phyloP scores from a whole-genome alignment of 139 green algal species.

The Astrephomene gubernaculifera region DNA sequence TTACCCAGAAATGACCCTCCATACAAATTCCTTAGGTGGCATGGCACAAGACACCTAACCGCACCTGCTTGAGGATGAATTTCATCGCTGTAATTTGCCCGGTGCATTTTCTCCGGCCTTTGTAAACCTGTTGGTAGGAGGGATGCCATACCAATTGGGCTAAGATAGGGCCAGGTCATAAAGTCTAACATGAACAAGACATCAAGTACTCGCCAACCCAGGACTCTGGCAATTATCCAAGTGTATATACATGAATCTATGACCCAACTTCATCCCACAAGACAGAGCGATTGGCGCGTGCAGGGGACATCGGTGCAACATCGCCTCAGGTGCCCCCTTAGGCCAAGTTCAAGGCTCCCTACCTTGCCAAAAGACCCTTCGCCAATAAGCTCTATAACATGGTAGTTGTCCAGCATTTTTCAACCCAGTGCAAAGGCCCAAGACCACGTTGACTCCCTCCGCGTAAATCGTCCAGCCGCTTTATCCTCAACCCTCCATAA shows the following conservation, averaged over 20 bases:
- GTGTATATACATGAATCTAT: background rate
- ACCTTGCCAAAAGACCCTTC: slow-evolving; percentile 70
- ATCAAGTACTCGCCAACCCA: no score
- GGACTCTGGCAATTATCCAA: no score
- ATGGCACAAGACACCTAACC: no score
- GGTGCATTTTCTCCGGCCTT: slow-evolving; percentile 87
- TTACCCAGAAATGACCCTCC: no score
- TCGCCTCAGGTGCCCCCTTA: no score
- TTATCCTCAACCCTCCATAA: background rate
- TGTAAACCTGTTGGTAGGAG: slow-evolving; percentile 99
- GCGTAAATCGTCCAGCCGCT: background rate
- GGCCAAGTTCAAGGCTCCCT: background rate
- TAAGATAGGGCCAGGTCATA: no score
- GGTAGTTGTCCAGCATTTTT: slow-evolving; percentile 89
- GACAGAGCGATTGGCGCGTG: background rate
- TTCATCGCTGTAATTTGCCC: slow-evolving; percentile 98
- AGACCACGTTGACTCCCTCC: slow-evolving; percentile 6
- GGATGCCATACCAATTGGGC: no score
- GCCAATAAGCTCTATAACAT: slow-evolving; percentile 93
- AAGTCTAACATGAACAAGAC: no score
- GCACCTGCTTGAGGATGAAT: slow-evolving; percentile 95
- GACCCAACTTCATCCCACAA: background rate
- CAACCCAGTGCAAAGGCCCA: background rate
- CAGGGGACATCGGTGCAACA: no score
- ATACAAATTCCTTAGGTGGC: no score